These are phyloP conservation scores for Cucurbita moschata DNA, from an alignment of 306 rosid species.

Conservation along the genomic window DNA sequence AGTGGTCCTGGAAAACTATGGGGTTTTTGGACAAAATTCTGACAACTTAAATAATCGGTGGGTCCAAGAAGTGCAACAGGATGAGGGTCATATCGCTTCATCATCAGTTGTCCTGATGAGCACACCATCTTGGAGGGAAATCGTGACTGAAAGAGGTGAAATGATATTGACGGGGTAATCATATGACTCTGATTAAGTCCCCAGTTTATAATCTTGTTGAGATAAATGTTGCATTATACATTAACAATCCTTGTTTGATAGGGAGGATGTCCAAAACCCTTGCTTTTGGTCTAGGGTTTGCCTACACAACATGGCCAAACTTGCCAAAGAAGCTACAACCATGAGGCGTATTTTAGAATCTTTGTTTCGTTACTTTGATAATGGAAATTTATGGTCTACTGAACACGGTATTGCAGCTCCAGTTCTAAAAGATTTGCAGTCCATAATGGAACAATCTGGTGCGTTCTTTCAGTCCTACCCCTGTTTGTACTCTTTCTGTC, in stretches of 20 bases:
- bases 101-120: constrained; percentile 28
- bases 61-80: constrained; percentile 43
- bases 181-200: constrained; percentile 10
- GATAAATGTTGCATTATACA: constrained; percentile 11
- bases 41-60: constrained; percentile 20
- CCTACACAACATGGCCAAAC: constrained; percentile 80
- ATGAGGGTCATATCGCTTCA: constrained; percentile 33
- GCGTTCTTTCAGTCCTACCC: neutral
- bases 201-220: constrained; percentile 1
- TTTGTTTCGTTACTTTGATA: constrained; percentile 69
- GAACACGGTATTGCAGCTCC: constrained; percentile 55
- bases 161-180: constrained; percentile 47
- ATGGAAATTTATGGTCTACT: constrained; percentile 57
- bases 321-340: constrained; percentile 85
- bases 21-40: constrained; percentile 18
- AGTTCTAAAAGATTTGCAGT: constrained; percentile 60
- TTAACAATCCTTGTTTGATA: constrained; percentile 20
- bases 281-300: constrained; percentile 88
- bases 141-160: constrained; percentile 49
- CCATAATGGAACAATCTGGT: constrained; percentile 80
- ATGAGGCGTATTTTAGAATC: constrained; percentile 85
- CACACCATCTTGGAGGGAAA: constrained; percentile 48
- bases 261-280: constrained; percentile 69
- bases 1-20: constrained; percentile 77
- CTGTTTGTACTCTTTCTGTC: neutral